Evolutionary conservation across 202 grass and related monocot species (phyloP).

Genomic region (Panicum virgatum): DNA sequence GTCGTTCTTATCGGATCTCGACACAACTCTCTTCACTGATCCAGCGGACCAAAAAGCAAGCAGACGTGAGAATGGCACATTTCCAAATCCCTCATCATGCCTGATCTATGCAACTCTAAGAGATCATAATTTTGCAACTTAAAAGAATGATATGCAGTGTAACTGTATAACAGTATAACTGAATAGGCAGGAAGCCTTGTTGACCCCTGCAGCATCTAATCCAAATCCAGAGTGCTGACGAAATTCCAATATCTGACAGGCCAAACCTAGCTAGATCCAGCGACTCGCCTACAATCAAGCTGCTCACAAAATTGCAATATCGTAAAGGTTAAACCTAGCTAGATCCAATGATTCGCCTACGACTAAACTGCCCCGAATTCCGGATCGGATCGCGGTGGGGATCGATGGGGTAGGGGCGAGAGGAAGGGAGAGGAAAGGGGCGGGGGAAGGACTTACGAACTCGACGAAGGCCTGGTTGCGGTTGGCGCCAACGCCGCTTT

Average conservation of each 20-base stretch:
- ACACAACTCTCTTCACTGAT: background rate
- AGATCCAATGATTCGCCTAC: slow-evolving; percentile 2
- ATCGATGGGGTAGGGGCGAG: background rate
- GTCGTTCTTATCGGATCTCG: too few relatives aligned
- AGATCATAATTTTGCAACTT: background rate
- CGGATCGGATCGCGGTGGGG: slow-evolving; percentile 14
- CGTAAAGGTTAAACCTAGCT: background rate
- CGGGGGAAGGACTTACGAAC: slow-evolving; percentile 50
- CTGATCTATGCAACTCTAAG: background rate
- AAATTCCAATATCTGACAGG: background rate
- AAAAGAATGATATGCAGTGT: too few relatives aligned
- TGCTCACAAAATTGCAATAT: slow-evolving; percentile 2
- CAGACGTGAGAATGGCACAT: background rate
- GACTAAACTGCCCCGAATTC: slow-evolving; percentile 8
- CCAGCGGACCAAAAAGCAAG: background rate
- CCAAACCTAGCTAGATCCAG: slow-evolving; percentile 24
- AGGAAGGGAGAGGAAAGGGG: background rate
- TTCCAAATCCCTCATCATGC: background rate
- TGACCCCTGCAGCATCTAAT: background rate
- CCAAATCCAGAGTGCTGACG: slow-evolving; percentile 2
- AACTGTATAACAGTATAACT: too few relatives aligned
- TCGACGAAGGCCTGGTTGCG: slow-evolving; percentile 95
- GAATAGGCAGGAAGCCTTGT: background rate
- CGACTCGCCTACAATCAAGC: background rate
- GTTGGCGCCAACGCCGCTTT: slow-evolving; percentile 86